Evolutionary conservation across 2,329 filamentous ascomycete species (phyloP).

Genomic region (Waltergamsia citrina): DNA sequence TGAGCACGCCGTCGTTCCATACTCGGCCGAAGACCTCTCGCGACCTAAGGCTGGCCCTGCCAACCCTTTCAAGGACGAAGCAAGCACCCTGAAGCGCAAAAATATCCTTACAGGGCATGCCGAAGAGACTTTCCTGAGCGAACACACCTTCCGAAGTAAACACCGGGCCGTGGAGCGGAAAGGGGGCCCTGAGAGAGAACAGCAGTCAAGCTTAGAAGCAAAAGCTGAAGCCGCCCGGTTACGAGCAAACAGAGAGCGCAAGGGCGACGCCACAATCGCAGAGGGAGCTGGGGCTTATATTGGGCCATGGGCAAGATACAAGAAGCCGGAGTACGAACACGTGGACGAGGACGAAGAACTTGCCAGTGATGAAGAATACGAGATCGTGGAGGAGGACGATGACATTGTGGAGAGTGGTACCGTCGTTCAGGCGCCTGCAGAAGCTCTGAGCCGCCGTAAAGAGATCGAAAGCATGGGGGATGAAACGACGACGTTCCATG

Average conservation of each 20-base stretch:
- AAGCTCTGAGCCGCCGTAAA: slow-evolving; percentile 45
- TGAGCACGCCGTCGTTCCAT: slow-evolving; percentile 52
- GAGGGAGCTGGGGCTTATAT: slow-evolving; percentile 85
- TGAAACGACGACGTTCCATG: slow-evolving; percentile 85
- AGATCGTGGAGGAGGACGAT: slow-evolving; percentile 66
- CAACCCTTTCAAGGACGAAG: slow-evolving; percentile 65
- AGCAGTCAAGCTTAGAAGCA: slow-evolving; percentile 40
- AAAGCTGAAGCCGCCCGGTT: slow-evolving; percentile 65
- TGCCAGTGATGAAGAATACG: slow-evolving; percentile 69
- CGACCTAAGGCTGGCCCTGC: slow-evolving; percentile 57
- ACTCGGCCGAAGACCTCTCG: slow-evolving; percentile 64
- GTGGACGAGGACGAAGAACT: slow-evolving; percentile 67
- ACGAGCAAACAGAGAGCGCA: slow-evolving; percentile 69
- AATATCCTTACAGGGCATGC: slow-evolving; percentile 80
- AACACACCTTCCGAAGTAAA: slow-evolving; percentile 80
- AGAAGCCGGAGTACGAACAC: slow-evolving; percentile 62
- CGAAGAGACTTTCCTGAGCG: slow-evolving; percentile 80
- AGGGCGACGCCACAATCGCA: slow-evolving; percentile 73
- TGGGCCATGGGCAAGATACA: slow-evolving; percentile 88
- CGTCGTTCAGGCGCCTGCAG: slow-evolving; percentile 44
- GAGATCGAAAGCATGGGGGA: slow-evolving; percentile 51
- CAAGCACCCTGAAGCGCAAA: slow-evolving; percentile 59
- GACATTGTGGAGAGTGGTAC: slow-evolving; percentile 57
- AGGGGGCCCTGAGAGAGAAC: slow-evolving; percentile 47
- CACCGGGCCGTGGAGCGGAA: slow-evolving; percentile 73